Percentiles rank a stretch among this genome's conserved stretches.
These are phyloP conservation scores for Monosporozyma solicola DNA, from an alignment of 805 yeast species.

Conservation along the genomic window DNA sequence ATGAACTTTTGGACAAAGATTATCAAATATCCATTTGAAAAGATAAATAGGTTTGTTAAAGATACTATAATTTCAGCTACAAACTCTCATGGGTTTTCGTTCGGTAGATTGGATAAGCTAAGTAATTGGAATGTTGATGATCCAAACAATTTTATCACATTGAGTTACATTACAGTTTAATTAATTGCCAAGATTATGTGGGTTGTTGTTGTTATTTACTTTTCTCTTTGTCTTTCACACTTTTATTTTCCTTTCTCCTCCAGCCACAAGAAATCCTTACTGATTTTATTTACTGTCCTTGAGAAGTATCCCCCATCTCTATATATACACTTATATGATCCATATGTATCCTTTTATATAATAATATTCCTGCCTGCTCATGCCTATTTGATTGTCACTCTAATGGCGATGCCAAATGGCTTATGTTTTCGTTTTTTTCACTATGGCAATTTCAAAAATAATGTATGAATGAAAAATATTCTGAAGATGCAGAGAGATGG, in stretches of 20 bases:
- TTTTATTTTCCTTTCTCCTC: not conserved
- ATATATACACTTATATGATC: not conserved
- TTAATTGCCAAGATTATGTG: not conserved
- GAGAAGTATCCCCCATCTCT: not conserved
- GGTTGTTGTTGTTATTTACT: not conserved
- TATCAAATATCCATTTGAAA: not conserved
- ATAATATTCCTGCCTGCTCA: too few relatives aligned
- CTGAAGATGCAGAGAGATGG: not conserved
- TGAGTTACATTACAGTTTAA: not conserved
- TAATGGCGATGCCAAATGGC: not conserved
- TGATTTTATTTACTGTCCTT: not conserved
- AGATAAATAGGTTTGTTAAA: not conserved
- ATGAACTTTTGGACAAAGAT: not conserved
- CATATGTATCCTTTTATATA: too few relatives aligned
- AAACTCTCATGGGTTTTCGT: not conserved
- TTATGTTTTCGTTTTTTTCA: not conserved
- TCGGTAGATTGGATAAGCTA: not conserved
- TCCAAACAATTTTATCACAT: conserved; percentile 1
- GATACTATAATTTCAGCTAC: not conserved
- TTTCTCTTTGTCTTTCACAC: not conserved
- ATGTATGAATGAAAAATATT: not conserved
- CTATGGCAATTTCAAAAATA: not conserved
- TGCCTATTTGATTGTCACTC: not conserved
- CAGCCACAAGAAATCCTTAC: too few relatives aligned
- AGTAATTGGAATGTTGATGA: conserved; percentile 2